Evolutionary conservation across 805 yeast genomes (phyloP), one percentile per base, ranked within the genome.

Genomic region (Candida michaelii): DNA sequence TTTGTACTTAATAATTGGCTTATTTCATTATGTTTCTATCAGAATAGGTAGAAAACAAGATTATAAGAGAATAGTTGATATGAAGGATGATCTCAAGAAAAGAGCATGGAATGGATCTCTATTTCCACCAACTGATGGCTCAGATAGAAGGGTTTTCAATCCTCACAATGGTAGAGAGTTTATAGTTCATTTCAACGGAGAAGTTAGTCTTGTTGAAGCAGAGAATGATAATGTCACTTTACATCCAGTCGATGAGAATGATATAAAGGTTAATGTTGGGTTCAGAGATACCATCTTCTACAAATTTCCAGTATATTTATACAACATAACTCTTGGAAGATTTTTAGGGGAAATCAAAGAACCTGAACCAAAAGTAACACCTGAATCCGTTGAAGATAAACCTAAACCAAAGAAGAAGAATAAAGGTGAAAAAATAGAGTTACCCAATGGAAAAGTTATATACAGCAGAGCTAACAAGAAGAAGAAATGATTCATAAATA

Each of bases 401-500:
- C 43, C 52, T 31, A 63, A 62, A 47, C 55, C 52, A 36, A 65
- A 58, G 45, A 66, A 65, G 54, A 54, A 51, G 14, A 64, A 55
- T 17, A 61, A 58, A 39, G 79, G 77, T 8, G 71, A 71, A 43
- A 76, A 70, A 48, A 58, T 66, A 34, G 77, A 69, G 38, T 63
- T 82, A 45, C 83, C 84, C 8, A 82, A 81, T 53, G 87, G 87
- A 1, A 80, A 80, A 54, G 77, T 77, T 9, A 69, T 78, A 13
- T 68, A 66, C 42, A 62, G 63, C 8, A 56, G 70, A 44, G 13
- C 43, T 3, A 32, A 31, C n/a, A 32, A 18, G 21, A 41, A 41
- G 18, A 37, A 29, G 34, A 18, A 37, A 15, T 17, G 27, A 33
- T 27, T 32, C 10, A 27, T 17, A 9, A 31, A 17, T n/a, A 38